Base-by-base conservation (phyloP, 2,329 filamentous ascomycete species). In the Fusarium pseudocircinatum region DNA sequence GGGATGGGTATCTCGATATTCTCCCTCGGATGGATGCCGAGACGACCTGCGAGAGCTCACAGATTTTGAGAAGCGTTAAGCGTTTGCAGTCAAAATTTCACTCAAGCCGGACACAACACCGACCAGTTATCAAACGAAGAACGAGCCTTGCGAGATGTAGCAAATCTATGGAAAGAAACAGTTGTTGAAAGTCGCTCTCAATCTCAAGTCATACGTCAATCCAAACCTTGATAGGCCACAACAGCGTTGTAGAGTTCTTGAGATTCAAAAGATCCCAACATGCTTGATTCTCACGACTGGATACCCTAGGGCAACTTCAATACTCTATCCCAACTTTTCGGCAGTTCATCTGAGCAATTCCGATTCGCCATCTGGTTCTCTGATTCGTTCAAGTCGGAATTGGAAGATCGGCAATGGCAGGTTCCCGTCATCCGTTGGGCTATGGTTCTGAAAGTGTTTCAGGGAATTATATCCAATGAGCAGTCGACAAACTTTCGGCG, bases 221-320 rank as follows among this genome's bases (percentile, higher is more conserved):
- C 2, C 7, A 12, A n/a, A 14, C 2, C 1, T 11, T 50, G n/a
- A 20, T 20, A 12, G 22, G n/a, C 12, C 0, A 4, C 16, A 34
- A 34, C 34, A 34, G 14, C 15, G 0, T 36, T 1, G 1, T 34
- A 2, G 16, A 20, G 2, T 22, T 20, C 6, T 50, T 15, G n/a
- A 20, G 22, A 24, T 24, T 20, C 8, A 11, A 7, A 24, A 20
- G n/a, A 34, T 24, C 30, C 15, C 47, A 26, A 15, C 1, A 3
- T 4, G 12, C 2, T 34, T 52, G 47, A 24, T 36, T 15, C 4
- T 9, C 2, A 10, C 34, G 6, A 7, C 10, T 1, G 5, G 0
- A n/a, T 54, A 54, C 50, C 50, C 50, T 40, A 18, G 28, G 34
- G 11, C 24, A n/a, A 1, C 8, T n/a, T 28, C 7, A n/a, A 2